A percentile compares a stretch with the other conserved stretches of the same genome.
Conservation (phyloP, 306 rosid species). For the Rosa persica region DNA sequence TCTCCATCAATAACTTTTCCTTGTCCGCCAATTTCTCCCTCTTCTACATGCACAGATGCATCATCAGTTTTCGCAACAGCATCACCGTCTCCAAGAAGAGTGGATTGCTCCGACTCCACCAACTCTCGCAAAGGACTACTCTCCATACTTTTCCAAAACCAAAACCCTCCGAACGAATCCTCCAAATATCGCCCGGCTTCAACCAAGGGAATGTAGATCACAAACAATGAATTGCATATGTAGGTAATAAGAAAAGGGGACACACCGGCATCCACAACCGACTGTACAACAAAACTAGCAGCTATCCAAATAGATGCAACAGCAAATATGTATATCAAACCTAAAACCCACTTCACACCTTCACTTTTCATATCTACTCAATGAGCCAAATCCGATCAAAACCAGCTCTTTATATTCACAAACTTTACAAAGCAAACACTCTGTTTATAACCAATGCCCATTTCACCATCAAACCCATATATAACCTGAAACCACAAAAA, state of each 20-base stretch:
- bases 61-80: constrained; percentile 13
- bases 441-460: constrained; percentile 23
- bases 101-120: constrained; percentile 61
- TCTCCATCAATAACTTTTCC: constrained; percentile 26
- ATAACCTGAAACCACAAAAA: constrained; percentile 23
- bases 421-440: constrained; percentile 18
- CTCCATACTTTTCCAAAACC: constrained; percentile 53
- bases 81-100: constrained; percentile 56
- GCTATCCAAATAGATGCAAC: constrained; percentile 98
- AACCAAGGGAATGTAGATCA: constrained; percentile 81
- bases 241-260: constrained; percentile 91
- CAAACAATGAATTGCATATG: constrained; percentile 87
- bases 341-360: constrained; percentile 76
- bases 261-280: constrained; percentile 89
- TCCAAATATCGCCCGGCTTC: constrained; percentile 78
- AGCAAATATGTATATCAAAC: constrained; percentile 68
- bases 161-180: constrained; percentile 51
- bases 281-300: constrained; percentile 96
- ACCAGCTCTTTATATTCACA: constrained; percentile 26
- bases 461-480: constrained; percentile 26
- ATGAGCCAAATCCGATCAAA: constrained; percentile 15
- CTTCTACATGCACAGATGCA: constrained; percentile 42
- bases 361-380: constrained; percentile 46
- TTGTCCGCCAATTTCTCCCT: constrained; percentile 26
- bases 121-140: constrained; percentile 25